Percentiles rank a stretch among this genome's conserved stretches.
Conservation (phyloP, 2,329 filamentous ascomycete genomes). For the Amauroascus verrucosus region DNA sequence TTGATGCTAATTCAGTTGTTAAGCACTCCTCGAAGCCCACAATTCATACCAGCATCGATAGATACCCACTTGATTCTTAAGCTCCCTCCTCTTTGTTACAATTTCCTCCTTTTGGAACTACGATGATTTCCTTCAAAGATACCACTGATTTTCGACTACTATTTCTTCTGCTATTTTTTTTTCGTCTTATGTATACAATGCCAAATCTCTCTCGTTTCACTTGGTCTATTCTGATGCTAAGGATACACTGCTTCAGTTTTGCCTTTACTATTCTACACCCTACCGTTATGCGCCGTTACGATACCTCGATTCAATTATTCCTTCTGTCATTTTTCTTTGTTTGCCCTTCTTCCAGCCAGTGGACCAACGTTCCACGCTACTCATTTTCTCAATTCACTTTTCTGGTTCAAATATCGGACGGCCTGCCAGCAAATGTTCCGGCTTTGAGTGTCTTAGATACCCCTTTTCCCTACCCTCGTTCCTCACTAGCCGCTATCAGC, state of each 20-base stretch:
- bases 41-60: conserved; percentile 17
- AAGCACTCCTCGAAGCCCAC: conserved; percentile 37
- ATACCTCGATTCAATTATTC: conserved; percentile 15
- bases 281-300: conserved; percentile 18
- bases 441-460: not conserved
- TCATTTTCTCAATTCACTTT: not conserved
- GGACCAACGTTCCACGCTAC: not conserved
- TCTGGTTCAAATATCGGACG: not conserved
- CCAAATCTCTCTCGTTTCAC: not conserved
- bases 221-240: not conserved
- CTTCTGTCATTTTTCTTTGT: conserved; percentile 6
- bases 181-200: conserved; percentile 2
- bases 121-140: not conserved
- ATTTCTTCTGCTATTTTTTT: conserved; percentile 1
- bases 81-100: not conserved
- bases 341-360: not conserved
- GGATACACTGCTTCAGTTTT: conserved; percentile 3
- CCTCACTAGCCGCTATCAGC: too few species aligned
- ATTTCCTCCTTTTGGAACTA: not conserved
- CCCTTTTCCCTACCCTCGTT: too few species aligned
- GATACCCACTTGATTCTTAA: not conserved
- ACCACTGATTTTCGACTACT: not conserved
- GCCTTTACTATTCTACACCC: conserved; percentile 8
- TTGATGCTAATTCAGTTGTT: not conserved
- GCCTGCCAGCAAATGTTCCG: not conserved